Evolutionary conservation across 2,329 filamentous ascomycete species (phyloP).

Genomic region (Claviceps arundinis): DNA sequence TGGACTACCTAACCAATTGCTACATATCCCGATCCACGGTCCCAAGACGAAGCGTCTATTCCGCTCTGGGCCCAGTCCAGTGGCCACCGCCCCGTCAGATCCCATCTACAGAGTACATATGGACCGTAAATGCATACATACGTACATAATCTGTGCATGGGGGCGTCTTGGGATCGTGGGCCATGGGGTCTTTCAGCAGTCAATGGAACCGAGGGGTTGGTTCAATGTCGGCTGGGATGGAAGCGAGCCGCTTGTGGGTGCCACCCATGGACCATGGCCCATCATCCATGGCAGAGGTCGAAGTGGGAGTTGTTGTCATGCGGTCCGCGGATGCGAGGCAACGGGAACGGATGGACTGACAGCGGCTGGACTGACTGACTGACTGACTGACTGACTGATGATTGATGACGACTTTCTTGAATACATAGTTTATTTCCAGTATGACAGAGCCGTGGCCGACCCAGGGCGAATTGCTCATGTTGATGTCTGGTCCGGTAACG

Average conservation of each 20-base stretch:
- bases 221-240: background rate
- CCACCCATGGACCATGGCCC: background rate
- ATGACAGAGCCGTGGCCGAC: too few species aligned
- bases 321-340: too few species aligned
- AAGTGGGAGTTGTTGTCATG: background rate
- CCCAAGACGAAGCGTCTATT: background rate
- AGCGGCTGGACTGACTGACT: too few species aligned
- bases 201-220: background rate
- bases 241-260: background rate
- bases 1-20: background rate
- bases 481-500: too few species aligned
- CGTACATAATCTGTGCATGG: background rate
- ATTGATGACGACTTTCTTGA: too few species aligned
- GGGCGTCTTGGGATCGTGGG: background rate
- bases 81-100: background rate
- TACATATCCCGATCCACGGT: too few species aligned
- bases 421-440: too few species aligned
- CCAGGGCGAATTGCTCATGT: too few species aligned
- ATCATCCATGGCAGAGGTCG: background rate
- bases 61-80: background rate
- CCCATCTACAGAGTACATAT: background rate
- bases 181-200: background rate
- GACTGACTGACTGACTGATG: too few species aligned
- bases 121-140: too few species aligned
- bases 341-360: too few species aligned